Base-by-base conservation (phyloP, 306 rosid genomes). In the Quercus berberidifolia region DNA sequence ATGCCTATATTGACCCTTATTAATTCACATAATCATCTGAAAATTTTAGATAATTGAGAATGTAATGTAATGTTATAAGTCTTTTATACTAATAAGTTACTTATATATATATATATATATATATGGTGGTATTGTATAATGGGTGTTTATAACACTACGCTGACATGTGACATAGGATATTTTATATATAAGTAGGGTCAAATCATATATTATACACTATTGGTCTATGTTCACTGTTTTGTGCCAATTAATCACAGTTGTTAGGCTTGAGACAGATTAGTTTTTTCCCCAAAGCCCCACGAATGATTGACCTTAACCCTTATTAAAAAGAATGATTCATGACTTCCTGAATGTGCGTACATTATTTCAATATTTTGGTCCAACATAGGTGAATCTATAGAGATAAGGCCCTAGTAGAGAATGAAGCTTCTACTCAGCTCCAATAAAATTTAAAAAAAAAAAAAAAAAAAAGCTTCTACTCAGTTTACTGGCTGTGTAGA, bases 341-440 rank as follows among this genome's bases (percentile, higher is more conserved):
- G 69, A 63, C 41, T 35, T n/a, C 71, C 35, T 31, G 26, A 76
- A 64, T 41, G 35, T 41, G 49, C 23, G 55, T 25, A 49, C 11
- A 35, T 55, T 57, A 75, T 69, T 79, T 49, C 11, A 35, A 46
- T 64, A 75, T 69, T 79, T 49, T 79, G 54, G 80, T 70, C 76
- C 76, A 79, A 59, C 65, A 55, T 6, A 56, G 80, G 80, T 78
- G 87, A 81, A 87, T 83, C 79, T 84, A 20, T 68, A 71, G 74
- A 60, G 70, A 63, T 79, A 81, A 64, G 82, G 89, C 73, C 87
- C 86, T 75, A 62, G 19, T 59, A 46, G 78, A 74, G 71, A 33
- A 31, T 54, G 83, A 86, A 85, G 79, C 82, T 80, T 88, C 73
- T 83, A 18, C 43, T 77, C 78, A 85, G 71, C 79, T 78, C 25